A percentile compares a stretch with the other conserved stretches of the same genome.
Evolutionary conservation across 2,329 filamentous ascomycete species (phyloP).

Genomic region (Elsinoe australis): DNA sequence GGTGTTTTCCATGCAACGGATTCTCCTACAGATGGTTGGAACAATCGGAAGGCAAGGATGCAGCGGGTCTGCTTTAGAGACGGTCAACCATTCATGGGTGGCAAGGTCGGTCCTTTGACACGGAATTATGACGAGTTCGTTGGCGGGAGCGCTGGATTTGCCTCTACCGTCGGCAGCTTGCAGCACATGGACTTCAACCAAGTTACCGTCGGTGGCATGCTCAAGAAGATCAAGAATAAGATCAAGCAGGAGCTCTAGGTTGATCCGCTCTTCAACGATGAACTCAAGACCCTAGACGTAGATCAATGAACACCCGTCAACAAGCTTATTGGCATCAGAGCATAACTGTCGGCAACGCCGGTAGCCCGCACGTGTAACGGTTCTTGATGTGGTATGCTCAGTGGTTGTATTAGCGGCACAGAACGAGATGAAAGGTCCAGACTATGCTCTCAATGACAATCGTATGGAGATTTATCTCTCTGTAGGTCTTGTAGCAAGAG

Average conservation of each 20-base stretch:
- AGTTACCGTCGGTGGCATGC: constrained; percentile 10
- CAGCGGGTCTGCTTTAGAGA: constrained; percentile 35
- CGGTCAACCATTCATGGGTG: constrained; percentile 38
- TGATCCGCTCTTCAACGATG: neutral
- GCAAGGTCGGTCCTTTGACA: constrained; percentile 32
- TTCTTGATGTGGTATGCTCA: neutral
- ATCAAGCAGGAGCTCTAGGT: constrained; percentile 19
- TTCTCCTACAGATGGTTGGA: constrained; percentile 37
- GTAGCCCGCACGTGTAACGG: constrained; percentile 2
- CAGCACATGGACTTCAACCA: constrained; percentile 17
- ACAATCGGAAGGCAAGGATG: constrained; percentile 38
- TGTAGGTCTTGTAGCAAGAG: too few species aligned
- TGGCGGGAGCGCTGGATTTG: constrained; percentile 18
- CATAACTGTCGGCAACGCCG: constrained; percentile 9
- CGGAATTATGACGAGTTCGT: constrained; percentile 28
- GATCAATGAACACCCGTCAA: neutral
- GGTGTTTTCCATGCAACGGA: constrained; percentile 43
- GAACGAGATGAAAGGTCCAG: neutral
- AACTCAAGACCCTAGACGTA: neutral
- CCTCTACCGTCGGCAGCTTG: neutral
- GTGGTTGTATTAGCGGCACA: neutral
- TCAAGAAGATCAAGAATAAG: constrained; percentile 19
- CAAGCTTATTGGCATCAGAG: constrained; percentile 15
- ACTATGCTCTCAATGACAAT: neutral
- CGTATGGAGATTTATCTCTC: too few species aligned